Evolutionary conservation across 2,329 filamentous ascomycete species (phyloP).

Genomic region (Neocatenulostroma microsporum): DNA sequence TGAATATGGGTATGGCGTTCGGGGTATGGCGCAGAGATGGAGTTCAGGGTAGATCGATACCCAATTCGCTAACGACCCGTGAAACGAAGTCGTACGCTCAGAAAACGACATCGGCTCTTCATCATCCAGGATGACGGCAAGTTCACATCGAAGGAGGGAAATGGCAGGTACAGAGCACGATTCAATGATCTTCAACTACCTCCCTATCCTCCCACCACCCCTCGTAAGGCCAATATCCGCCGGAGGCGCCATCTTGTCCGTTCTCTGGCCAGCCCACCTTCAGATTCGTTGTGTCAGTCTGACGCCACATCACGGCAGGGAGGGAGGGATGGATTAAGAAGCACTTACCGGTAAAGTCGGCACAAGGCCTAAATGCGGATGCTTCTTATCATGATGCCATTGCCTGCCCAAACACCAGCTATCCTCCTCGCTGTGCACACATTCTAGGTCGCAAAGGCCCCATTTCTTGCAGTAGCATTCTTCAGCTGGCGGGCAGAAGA

Average conservation of each 20-base stretch:
- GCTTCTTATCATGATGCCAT: neutral
- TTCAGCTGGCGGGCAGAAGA: slow-evolving; percentile 18
- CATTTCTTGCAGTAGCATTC: slow-evolving; percentile 19
- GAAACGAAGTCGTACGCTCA: too few species aligned
- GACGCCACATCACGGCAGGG: neutral
- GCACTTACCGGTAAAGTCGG: neutral
- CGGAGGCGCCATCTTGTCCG: too few species aligned
- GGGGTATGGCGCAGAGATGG: too few species aligned
- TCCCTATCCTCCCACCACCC: slow-evolving; percentile 1
- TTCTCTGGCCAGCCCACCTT: too few species aligned
- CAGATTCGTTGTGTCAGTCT: neutral
- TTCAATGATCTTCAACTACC: neutral
- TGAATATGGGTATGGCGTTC: too few species aligned
- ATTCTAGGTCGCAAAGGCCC: slow-evolving; percentile 7
- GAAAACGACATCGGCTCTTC: too few species aligned
- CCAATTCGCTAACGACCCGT: too few species aligned
- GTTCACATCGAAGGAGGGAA: too few species aligned
- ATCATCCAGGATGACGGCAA: too few species aligned
- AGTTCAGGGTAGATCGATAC: too few species aligned
- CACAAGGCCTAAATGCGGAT: neutral
- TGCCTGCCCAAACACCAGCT: neutral
- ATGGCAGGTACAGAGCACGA: too few species aligned
- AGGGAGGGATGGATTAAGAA: too few species aligned
- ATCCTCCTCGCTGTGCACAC: slow-evolving; percentile 3
- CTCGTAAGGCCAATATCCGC: slow-evolving; percentile 1